Percentiles rank a stretch among this genome's conserved stretches.
These are phyloP conservation scores for Coelastrella sp. DNA, from an alignment of 139 green algal genomes.

Conservation along the genomic window DNA sequence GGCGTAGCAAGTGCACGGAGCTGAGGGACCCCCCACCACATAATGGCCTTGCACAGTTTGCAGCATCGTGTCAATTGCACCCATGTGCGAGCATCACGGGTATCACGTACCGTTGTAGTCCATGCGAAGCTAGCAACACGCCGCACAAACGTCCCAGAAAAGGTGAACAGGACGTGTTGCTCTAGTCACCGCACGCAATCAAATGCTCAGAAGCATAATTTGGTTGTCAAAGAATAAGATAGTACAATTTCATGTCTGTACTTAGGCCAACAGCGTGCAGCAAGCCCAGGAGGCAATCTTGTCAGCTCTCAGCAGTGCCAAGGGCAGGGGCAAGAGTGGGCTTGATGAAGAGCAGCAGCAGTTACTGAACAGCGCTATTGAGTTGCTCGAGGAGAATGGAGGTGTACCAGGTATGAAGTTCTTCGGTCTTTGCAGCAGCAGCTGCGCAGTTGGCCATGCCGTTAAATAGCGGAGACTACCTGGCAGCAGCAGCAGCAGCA, in stretches of 20 bases:
- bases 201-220: too few relatives aligned
- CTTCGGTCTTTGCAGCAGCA: too few relatives aligned
- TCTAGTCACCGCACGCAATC: too few relatives aligned
- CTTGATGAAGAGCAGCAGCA: conserved; percentile 58
- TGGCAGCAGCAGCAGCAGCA: background rate
- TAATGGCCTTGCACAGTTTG: background rate
- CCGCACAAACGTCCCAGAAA: background rate
- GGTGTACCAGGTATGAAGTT: conserved; percentile 59
- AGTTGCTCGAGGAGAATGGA: conserved; percentile 69
- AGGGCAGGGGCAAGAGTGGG: conserved; percentile 72
- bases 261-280: background rate
- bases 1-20: too few relatives aligned
- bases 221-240: too few relatives aligned
- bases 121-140: background rate
- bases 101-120: background rate
- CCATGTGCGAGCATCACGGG: background rate
- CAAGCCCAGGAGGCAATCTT: conserved; percentile 36
- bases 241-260: too few relatives aligned
- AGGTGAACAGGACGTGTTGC: background rate
- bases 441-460: too few relatives aligned
- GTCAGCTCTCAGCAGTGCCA: conserved; percentile 16
- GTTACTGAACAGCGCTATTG: conserved; percentile 70
- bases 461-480: background rate
- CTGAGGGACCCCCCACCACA: background rate
- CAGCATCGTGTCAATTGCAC: background rate